Conservation (phyloP, 768 basidiomycete species). For the Mycena polygramma region DNA sequence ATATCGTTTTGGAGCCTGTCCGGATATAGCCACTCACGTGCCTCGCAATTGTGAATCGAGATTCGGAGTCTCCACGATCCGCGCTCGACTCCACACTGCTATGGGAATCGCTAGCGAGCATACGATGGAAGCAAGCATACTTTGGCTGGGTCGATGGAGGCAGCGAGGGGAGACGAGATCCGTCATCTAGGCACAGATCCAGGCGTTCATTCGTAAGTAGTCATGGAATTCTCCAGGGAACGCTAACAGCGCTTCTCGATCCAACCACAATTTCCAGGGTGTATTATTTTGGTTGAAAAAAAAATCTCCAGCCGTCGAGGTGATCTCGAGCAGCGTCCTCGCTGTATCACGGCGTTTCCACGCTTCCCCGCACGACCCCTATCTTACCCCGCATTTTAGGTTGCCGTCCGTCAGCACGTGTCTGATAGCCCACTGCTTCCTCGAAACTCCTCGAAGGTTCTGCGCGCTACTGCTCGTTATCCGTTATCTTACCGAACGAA, state of each 20-base stretch:
- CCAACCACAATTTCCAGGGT: neutral
- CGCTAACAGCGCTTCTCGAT: neutral
- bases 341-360: neutral
- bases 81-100: slow-evolving; percentile 19
- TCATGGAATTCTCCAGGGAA: slow-evolving; percentile 20
- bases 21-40: slow-evolving; percentile 15
- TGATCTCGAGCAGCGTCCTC: neutral
- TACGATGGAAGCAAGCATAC: neutral
- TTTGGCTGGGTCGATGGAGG: neutral
- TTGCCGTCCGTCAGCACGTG: slow-evolving; percentile 12
- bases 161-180: too few relatives aligned
- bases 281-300: neutral
- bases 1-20: slow-evolving; percentile 14
- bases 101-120: slow-evolving; percentile 8
- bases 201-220: neutral
- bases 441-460: too few relatives aligned
- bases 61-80: slow-evolving; percentile 5
- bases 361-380: slow-evolving; percentile 10
- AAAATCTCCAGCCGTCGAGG: neutral
- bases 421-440: neutral
- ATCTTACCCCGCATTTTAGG: slow-evolving; percentile 18
- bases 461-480: neutral
- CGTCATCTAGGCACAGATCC: slow-evolving; percentile 5
- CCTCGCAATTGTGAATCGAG: neutral
- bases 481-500: slow-evolving; percentile 2